These are phyloP conservation scores for Monilinia fructigena DNA, from an alignment of 2,329 filamentous ascomycete genomes.

Conservation along the genomic window DNA sequence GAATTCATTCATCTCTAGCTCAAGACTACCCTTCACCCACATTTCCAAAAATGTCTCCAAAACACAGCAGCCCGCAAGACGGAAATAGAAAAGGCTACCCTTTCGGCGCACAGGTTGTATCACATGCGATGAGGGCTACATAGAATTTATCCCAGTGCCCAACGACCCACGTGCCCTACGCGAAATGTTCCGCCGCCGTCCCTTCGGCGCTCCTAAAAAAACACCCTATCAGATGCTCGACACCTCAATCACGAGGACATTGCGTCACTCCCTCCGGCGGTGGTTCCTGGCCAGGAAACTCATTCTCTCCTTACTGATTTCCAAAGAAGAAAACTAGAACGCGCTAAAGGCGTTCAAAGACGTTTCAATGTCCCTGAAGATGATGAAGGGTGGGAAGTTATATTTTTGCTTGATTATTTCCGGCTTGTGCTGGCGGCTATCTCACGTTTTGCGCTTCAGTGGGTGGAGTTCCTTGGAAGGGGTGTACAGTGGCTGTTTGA, in stretches of 20 bases:
- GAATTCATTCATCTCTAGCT: background rate
- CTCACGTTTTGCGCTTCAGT: background rate
- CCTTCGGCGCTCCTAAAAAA: background rate
- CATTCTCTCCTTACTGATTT: background rate
- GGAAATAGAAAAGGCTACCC: background rate
- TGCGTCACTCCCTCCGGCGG: background rate
- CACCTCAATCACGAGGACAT: background rate
- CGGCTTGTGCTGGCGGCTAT: no score
- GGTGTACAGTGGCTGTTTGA: background rate
- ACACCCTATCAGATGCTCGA: background rate
- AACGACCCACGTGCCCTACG: background rate
- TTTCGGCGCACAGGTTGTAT: background rate
- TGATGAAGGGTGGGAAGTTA: background rate
- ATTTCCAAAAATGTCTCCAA: background rate
- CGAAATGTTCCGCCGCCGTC: constrained; percentile 2
- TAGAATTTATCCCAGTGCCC: background rate
- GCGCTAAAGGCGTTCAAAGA: no score
- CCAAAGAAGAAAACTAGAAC: background rate
- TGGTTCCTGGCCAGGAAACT: background rate
- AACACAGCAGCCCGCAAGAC: background rate
- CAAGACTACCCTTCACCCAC: background rate
- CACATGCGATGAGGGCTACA: constrained; percentile 2
- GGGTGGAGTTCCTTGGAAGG: no score
- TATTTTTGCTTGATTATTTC: background rate
- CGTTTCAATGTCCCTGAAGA: background rate